Evolutionary conservation across 495 filamentous ascomycete genomes (phyloP), one percentile per base, ranked within the genome.

Genomic region (Penicillium samsonianum): DNA sequence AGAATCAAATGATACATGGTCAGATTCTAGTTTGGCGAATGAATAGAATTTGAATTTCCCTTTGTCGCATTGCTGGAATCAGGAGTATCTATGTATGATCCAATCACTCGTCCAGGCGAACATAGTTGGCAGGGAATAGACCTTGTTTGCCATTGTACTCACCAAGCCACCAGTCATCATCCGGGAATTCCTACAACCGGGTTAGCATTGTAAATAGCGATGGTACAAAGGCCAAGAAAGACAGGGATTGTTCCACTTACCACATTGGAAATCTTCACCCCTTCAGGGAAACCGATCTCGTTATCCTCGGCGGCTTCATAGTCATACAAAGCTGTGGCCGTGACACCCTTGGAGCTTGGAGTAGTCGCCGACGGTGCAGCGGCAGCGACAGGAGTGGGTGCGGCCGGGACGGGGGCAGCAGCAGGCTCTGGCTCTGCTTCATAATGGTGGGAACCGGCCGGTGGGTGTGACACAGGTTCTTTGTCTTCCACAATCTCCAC

Each of bases 251-350:
- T 19, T 20, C 35, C 11, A 69, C 85, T 75, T 80, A 89, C 86
- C 55, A 89, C 69, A 46, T 79, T 75, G 4, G 68, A 74, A 48
- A 99, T 90, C 45, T 78, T 90, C 26, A 89, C 92, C 5, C 86
- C 87, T 64, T 99, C 94, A 0, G 91, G 90, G 71, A 99, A 99
- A 65, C 85, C 91, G 53, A 99, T 72, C 73, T 99, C 94, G 65
- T 99, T 99, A 57, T 96, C 95, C 70, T 99, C 94, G 0, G 92
- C 92, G 33, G 94, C 94, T 67, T 97, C 93, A 59, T 99, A 99
- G 63, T 99, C 94, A 71, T 96, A 99, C 47, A 92, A 74, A 9
- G 94, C 94, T 11, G 83, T 90, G 5, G 94, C 95, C 20, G 86
- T 91, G 4, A 76, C 78, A 1, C 84, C 84, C 25, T 68, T 65